Evolutionary conservation across 1,139 yeast species (phyloP).

Genomic region (Kurtzmaniella quercitrusa): DNA sequence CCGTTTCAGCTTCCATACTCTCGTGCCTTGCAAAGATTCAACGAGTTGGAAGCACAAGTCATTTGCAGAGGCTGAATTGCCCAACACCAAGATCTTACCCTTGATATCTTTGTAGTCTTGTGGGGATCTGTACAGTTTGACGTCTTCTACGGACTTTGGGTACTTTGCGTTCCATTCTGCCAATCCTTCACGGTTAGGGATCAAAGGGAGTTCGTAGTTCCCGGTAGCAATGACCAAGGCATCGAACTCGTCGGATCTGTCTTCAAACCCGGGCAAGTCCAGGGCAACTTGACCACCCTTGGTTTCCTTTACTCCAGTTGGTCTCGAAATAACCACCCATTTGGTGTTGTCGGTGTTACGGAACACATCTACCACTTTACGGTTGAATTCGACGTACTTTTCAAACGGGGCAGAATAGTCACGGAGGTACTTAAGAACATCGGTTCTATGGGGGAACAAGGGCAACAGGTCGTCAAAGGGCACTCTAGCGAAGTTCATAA

Average conservation of each 20-base stretch:
- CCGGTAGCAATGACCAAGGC: conserved; percentile 58
- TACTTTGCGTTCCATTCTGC: conserved; percentile 35
- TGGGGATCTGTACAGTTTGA: conserved; percentile 9
- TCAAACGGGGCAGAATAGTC: conserved; percentile 40
- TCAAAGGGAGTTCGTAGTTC: conserved; percentile 50
- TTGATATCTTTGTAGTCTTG: conserved; percentile 20
- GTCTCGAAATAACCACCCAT: conserved; percentile 34
- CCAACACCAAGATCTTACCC: conserved; percentile 47
- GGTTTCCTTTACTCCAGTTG: conserved; percentile 18
- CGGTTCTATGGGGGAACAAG: conserved; percentile 46
- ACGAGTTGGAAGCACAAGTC: conserved; percentile 55
- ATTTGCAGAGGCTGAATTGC: conserved; percentile 59
- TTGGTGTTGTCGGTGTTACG: conserved; percentile 16
- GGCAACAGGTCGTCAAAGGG: conserved; percentile 41
- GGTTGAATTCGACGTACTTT: conserved; percentile 27
- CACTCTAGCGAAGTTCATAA: conserved; percentile 52
- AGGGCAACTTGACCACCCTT: conserved; percentile 22
- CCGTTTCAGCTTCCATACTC: conserved; percentile 44
- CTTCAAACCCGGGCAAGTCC: conserved; percentile 8
- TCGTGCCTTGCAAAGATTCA: conserved; percentile 24
- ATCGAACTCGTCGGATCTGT: conserved; percentile 33
- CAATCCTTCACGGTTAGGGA: conserved; percentile 51
- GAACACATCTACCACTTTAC: conserved; percentile 25
- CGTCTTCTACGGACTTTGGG: conserved; percentile 46
- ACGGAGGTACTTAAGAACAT: conserved; percentile 45